Evolutionary conservation across 2,329 filamentous ascomycete species (phyloP).

Genomic region (Neonectria faginata): DNA sequence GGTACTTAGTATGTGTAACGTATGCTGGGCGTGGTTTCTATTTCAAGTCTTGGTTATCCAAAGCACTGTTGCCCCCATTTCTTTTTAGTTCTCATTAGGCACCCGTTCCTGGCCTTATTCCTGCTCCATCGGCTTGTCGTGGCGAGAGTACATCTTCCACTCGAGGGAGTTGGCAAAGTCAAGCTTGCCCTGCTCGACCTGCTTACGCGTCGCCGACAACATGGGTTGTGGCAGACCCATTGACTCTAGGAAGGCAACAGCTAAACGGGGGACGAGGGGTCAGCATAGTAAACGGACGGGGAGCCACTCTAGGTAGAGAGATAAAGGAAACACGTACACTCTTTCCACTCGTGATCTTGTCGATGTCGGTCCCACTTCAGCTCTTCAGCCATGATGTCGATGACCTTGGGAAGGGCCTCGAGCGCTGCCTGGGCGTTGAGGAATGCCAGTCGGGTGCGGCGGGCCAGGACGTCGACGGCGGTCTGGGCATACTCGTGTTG

Average conservation of each 20-base stretch:
- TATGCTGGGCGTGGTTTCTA: background rate
- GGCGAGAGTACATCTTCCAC: conserved; percentile 72
- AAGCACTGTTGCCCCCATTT: background rate
- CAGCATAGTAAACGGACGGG: conserved; percentile 11
- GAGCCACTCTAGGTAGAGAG: conserved; percentile 18
- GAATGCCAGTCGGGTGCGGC: conserved; percentile 87
- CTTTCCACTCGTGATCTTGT: conserved; percentile 84
- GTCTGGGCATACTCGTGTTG: conserved; percentile 93
- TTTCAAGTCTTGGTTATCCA: background rate
- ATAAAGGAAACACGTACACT: conserved; percentile 62
- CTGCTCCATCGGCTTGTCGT: conserved; percentile 62
- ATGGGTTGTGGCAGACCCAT: conserved; percentile 75
- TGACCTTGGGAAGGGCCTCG: conserved; percentile 84
- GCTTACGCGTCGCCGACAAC: conserved; percentile 66
- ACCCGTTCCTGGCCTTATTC: conserved; percentile 3
- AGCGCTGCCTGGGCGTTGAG: conserved; percentile 91
- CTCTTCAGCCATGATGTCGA: conserved; percentile 90
- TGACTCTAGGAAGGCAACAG: conserved; percentile 70
- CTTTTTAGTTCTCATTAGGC: background rate
- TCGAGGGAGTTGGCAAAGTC: conserved; percentile 68
- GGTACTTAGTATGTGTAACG: background rate
- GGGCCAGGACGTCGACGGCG: conserved; percentile 86
- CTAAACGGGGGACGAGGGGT: conserved; percentile 48
- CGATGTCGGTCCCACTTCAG: conserved; percentile 80
- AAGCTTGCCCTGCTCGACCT: conserved; percentile 71